Percentiles rank a stretch among this genome's conserved stretches.
Evolutionary conservation across 176 grass and related monocot species (phyloP).

Genomic region (Poa annua): DNA sequence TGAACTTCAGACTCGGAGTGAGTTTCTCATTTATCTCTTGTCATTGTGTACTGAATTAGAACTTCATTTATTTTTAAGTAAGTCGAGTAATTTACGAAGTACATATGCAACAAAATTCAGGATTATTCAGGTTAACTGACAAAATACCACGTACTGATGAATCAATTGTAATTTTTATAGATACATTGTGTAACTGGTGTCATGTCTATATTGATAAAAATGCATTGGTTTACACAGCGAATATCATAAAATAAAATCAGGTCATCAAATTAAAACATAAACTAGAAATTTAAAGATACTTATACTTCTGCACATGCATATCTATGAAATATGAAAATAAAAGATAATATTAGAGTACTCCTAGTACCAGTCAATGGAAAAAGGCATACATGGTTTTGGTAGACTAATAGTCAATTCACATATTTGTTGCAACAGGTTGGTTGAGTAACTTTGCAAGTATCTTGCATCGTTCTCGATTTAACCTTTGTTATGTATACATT

Average conservation of each 20-base stretch:
- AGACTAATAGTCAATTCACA: too few species aligned
- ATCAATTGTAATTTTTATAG: background rate
- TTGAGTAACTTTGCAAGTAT: too few species aligned
- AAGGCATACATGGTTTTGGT: too few species aligned
- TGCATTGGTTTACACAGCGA: background rate
- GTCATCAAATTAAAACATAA: constrained; percentile 1
- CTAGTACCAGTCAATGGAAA: too few species aligned
- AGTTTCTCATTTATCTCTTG: background rate
- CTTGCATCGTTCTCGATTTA: too few species aligned
- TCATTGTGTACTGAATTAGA: background rate
- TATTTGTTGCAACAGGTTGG: too few species aligned
- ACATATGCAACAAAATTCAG: background rate
- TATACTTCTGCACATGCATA: too few species aligned
- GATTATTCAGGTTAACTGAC: background rate
- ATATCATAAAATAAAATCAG: background rate
- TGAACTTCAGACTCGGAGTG: background rate
- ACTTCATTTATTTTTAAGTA: background rate
- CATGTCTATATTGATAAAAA: background rate
- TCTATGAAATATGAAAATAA: too few species aligned
- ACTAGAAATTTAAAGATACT: too few species aligned
- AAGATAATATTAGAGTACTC: too few species aligned
- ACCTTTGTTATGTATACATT: too few species aligned
- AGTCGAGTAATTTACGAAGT: background rate
- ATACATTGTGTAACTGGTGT: background rate
- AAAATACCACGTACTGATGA: background rate